phyloP scores from a whole-genome alignment of 116 monocot genomes.

The Iris pallida region DNA sequence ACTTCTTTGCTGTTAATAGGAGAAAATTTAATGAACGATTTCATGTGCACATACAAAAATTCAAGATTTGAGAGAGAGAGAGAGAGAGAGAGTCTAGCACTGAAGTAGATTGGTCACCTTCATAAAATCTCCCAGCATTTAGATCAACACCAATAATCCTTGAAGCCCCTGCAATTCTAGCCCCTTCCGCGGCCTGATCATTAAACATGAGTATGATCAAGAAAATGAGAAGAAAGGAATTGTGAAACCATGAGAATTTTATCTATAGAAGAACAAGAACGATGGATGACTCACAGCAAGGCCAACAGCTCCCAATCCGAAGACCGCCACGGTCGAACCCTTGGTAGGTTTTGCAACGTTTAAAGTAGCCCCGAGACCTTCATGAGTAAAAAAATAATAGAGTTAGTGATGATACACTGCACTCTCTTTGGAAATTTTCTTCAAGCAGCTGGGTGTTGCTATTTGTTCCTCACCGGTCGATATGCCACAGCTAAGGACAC shows the following conservation, averaged over 20 bases:
- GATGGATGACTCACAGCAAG: conserved; percentile 42
- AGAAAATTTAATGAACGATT: background rate
- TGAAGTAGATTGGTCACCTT: conserved; percentile 7
- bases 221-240: background rate
- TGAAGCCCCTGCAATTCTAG: conserved; percentile 25
- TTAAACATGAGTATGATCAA: background rate
- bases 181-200: conserved; percentile 28
- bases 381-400: background rate
- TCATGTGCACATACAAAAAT: background rate
- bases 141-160: conserved; percentile 38
- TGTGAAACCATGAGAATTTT: background rate
- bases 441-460: too few species aligned
- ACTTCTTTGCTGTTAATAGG: conserved; percentile 25
- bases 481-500: conserved; percentile 59
- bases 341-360: conserved; percentile 64
- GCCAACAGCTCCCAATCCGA: conserved; percentile 68
- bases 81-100: background rate
- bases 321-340: conserved; percentile 60
- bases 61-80: background rate
- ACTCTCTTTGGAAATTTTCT: too few species aligned
- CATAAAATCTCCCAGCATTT: conserved; percentile 15
- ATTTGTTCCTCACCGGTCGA: conserved; percentile 32
- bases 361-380: conserved; percentile 60
- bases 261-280: background rate
- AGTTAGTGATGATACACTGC: too few species aligned